Evolutionary conservation across 148 eudicot genomes (phyloP).

Genomic region (Spergularia marina): DNA sequence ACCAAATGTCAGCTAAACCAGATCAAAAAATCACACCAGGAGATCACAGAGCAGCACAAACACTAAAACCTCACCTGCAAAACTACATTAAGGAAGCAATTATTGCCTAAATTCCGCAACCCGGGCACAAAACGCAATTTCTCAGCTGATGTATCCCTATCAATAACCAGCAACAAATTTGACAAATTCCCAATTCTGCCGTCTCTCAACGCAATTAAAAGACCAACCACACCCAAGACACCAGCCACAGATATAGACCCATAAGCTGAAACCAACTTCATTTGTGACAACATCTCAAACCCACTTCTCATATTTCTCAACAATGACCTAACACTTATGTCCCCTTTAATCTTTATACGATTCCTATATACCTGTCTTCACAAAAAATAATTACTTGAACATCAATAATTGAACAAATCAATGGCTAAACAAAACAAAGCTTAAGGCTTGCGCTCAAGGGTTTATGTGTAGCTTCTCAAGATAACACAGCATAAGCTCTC

Average conservation of each 20-base stretch:
- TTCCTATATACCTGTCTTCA: conserved; percentile 29
- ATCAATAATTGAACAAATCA: not conserved
- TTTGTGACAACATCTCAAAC: conserved; percentile 31
- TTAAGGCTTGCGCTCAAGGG: too few species aligned
- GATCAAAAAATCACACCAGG: not conserved
- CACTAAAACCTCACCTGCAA: conserved; percentile 55
- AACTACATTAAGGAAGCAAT: conserved; percentile 89
- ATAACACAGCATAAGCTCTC: too few species aligned
- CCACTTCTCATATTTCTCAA: conserved; percentile 43
- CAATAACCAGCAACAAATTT: conserved; percentile 36
- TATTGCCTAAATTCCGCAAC: conserved; percentile 83
- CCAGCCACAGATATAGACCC: conserved; percentile 52
- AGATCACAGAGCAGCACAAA: not conserved
- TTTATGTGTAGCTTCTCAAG: too few species aligned
- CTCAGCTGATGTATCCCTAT: conserved; percentile 20
- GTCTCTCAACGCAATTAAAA: conserved; percentile 44
- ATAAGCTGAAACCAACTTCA: conserved; percentile 45
- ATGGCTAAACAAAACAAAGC: not conserved
- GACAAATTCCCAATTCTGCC: conserved; percentile 37
- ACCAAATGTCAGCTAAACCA: conserved; percentile 4
- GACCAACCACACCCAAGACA: conserved; percentile 54
- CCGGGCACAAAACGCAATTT: conserved; percentile 58
- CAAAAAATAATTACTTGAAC: conserved; percentile 12
- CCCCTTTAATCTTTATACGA: conserved; percentile 52
- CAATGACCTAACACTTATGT: conserved; percentile 37